These are phyloP conservation scores for Stachybotrys chlorohalonatus DNA, from an alignment of 2,329 filamentous ascomycete genomes.

Conservation along the genomic window DNA sequence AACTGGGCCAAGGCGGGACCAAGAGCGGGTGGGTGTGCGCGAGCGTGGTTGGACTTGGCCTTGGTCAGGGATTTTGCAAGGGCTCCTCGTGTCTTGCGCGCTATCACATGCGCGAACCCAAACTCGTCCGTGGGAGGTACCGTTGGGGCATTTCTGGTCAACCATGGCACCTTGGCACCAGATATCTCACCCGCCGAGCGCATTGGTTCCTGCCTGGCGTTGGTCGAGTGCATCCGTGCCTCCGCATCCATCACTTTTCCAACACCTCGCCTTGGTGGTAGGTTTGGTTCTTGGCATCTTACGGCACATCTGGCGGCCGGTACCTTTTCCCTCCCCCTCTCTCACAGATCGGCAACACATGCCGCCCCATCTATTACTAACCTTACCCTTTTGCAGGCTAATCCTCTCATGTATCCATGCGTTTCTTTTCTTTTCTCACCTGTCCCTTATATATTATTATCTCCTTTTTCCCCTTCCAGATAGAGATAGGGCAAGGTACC, in stretches of 20 bases:
- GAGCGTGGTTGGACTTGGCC: neutral
- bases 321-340: neutral
- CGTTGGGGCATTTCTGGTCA: too few species aligned
- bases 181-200: too few species aligned
- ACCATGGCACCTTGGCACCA: too few species aligned
- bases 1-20: neutral
- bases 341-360: neutral
- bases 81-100: neutral
- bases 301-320: neutral
- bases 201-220: too few species aligned
- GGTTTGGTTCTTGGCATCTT: neutral
- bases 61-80: neutral
- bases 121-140: neutral
- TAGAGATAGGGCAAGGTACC: neutral
- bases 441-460: neutral
- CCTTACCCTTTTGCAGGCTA: neutral
- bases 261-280: too few species aligned
- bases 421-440: neutral
- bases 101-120: neutral
- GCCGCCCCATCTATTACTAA: neutral
- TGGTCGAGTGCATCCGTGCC: too few species aligned
- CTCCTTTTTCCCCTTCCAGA: neutral
- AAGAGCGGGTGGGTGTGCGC: neutral
- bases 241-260: too few species aligned
- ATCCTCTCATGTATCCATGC: neutral